Evolutionary conservation across 1,139 yeast genomes (phyloP).

Genomic region (Pichia sp.): DNA sequence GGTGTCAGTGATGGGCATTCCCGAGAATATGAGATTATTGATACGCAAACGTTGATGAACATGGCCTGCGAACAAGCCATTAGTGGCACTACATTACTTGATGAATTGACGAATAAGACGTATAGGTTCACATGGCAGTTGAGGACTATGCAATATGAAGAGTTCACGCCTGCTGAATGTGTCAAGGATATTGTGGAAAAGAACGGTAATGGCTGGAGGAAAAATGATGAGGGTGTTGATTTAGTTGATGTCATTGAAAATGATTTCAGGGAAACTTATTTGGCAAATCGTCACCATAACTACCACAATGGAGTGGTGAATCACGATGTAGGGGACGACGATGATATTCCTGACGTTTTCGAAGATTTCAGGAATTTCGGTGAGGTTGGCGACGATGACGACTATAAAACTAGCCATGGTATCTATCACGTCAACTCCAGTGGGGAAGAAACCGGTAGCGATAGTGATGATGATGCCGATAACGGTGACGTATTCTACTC

Average conservation of each 20-base stretch:
- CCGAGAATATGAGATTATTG: no score
- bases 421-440: no score
- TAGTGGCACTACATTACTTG: conserved; percentile 8
- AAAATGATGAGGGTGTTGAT: conserved; percentile 31
- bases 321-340: conserved; percentile 1
- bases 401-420: no score
- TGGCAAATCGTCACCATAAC: not conserved
- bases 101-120: conserved; percentile 41
- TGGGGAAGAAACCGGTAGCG: not conserved
- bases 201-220: conserved; percentile 66
- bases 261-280: conserved; percentile 12
- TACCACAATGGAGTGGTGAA: not conserved
- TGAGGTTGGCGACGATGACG: conserved; percentile 1
- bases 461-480: not conserved
- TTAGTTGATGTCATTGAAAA: conserved; percentile 25
- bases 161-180: conserved; percentile 64
- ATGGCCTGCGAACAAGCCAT: conserved; percentile 12
- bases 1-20: no score
- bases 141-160: conserved; percentile 39
- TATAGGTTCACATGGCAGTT: conserved; percentile 70
- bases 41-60: conserved; percentile 12
- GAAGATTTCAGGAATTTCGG: conserved; percentile 12
- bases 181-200: conserved; percentile 63
- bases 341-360: conserved; percentile 19
- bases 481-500: conserved; percentile 2